Evolutionary conservation across 129 eudicot genomes (phyloP), one percentile per base, ranked within the genome.

Genomic region (Flaveria ramosissima): DNA sequence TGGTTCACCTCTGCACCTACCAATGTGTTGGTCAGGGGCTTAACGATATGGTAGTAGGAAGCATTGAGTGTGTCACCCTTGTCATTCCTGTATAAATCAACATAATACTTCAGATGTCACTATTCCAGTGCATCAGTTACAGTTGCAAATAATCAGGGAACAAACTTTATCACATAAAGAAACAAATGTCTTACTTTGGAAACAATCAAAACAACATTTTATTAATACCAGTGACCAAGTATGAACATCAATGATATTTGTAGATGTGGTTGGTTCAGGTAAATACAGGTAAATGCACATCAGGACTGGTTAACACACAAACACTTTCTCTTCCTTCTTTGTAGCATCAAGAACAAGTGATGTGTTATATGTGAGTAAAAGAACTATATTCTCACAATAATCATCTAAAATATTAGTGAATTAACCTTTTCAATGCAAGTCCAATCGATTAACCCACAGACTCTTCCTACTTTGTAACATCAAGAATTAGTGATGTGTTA

Each of bases 1-100:
- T 93, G 96, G 50, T 86, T 83, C 72, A 90, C 88, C 85, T 93
- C 98, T 1, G 92, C 98, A 57, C 97, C 98, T 9, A 93, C 97
- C 57, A 90, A 90, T 20, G 96, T 87, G 75, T 74, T 86, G 82
- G 90, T 90, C 87, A 90, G 20, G 7, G 95, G 95, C 80, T 83
- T 93, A 62, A 93, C 85, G 4, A 72, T 80, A 42, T 93, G 98
- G 83, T 93, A 90, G 84, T 88, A 90, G 61, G 97, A 90, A 6
- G 89, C 98, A 72, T 72, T 86, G 62, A 93, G 64, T 39, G 81
- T 73, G 53, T 93, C 98, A 78, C 94, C 92, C 85, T 93, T 90
- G 84, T 90, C 89, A 68, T 90, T 90, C 89, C 98, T 89, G 81
- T 11, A 84, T 41, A 26, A 30, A 73, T 47, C 32, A 72, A 20